Base-by-base conservation (phyloP, 2,329 filamentous ascomycete genomes). In the Apiospora malaysiana region DNA sequence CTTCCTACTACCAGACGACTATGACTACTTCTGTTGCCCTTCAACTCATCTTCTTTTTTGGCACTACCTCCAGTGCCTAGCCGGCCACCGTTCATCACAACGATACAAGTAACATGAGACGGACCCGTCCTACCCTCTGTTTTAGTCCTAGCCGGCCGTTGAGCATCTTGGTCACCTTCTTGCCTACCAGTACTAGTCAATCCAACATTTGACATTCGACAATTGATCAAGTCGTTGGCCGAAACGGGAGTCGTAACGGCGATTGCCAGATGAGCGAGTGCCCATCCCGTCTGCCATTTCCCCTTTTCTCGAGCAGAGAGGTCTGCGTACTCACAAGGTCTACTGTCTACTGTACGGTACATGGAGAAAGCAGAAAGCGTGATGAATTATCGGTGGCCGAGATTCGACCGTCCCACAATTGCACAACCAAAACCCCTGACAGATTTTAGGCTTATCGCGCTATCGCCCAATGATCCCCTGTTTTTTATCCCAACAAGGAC, bases 401-500 rank as follows among this genome's bases (percentile, higher is more conserved):
- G 56, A 40, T 63, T 37, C 56, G 56, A n/a, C 56, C 56, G 56
- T 63, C 27, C 56, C 56, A 63, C 56, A 63, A 40, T 40, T 63
- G 4, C 56, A 63, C 56, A n/a, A n/a, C 66, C 32, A 27, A 68
- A 68, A n/a, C 66, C 66, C 66, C 66, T 68, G 66, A 25, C 43
- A 47, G 66, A 23, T 47, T 45, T n/a, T 43, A 47, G 43, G 66
- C 66, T 68, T 68, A 68, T 68, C 66, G 66, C 66, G 23, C 43
- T 47, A 47, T 68, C 65, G 65, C 40, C 40, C 40, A 46, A 45
- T 67, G 32, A 45, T 67, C 32, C 40, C 40, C 43, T 45, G 40
- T 25, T 46, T 56, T 9, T n/a, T 63, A 40, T 63, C 32, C 56
- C 56, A 40, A 63, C 56, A 63, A 40, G 56, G 56, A 63, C 56